Percentiles rank a stretch among this genome's conserved stretches.
phyloP scores from a whole-genome alignment of 345 rosid genomes.

The Euclidium syriacum region DNA sequence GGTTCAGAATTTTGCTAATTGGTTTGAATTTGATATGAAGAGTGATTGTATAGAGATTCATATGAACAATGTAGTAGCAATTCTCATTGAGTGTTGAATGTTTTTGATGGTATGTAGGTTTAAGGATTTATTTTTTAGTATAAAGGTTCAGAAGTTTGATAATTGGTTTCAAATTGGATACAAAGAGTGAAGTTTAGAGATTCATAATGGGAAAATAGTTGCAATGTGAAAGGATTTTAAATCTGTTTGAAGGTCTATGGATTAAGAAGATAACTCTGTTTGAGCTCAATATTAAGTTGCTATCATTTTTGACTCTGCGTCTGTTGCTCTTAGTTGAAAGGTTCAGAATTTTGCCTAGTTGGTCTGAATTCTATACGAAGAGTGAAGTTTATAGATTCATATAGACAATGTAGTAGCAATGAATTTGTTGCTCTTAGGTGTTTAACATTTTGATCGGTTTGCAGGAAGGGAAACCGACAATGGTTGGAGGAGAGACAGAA shows the following conservation, averaged over 20 bases:
- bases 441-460: not conserved
- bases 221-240: not conserved
- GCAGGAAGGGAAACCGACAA: conserved; percentile 70
- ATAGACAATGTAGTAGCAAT: too few species aligned
- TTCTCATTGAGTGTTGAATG: too few species aligned
- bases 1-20: not conserved
- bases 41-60: not conserved
- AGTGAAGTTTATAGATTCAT: too few species aligned
- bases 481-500: conserved; percentile 97
- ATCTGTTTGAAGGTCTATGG: not conserved
- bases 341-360: too few species aligned
- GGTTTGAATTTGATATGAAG: not conserved
- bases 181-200: not conserved
- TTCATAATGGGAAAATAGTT: not conserved
- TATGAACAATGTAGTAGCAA: not conserved
- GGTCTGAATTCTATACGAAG: too few species aligned
- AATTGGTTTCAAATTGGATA: not conserved
- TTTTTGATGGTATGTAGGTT: too few species aligned
- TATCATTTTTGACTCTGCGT: not conserved
- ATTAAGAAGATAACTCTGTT: not conserved
- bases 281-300: not conserved
- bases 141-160: not conserved
- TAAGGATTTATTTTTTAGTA: too few species aligned
- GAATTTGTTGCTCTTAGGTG: too few species aligned
- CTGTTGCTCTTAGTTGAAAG: conserved; percentile 6